These are phyloP conservation scores for Vaccinium darrowii DNA, from an alignment of 148 eudicot genomes.

Conservation along the genomic window DNA sequence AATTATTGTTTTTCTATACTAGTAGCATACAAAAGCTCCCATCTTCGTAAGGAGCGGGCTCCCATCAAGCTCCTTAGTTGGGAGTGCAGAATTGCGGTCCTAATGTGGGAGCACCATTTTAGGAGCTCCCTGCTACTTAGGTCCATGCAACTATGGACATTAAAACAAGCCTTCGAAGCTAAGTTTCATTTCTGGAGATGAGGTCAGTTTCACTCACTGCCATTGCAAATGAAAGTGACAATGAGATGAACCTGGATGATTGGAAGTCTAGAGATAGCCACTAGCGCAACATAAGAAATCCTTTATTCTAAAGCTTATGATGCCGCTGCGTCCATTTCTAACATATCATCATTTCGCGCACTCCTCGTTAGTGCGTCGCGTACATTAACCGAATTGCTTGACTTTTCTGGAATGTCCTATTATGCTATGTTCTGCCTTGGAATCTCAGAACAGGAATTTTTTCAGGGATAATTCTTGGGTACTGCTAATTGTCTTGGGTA, in stretches of 20 bases:
- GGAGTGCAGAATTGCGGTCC: too few species aligned
- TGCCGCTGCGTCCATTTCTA: conserved; percentile 9
- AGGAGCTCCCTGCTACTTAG: too few species aligned
- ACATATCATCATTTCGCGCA: conserved; percentile 15
- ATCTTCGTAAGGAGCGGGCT: too few species aligned
- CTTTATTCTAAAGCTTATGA: conserved; percentile 6
- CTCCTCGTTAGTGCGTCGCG: not conserved
- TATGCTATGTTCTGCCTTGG: not conserved
- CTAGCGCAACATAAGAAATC: conserved; percentile 8
- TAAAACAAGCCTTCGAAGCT: not conserved
- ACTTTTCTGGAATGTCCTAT: not conserved
- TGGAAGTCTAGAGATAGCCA: conserved; percentile 17
- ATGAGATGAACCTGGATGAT: conserved; percentile 14
- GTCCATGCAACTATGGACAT: not conserved
- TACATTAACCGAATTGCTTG: not conserved
- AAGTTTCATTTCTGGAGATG: not conserved
- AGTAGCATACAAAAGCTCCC: too few species aligned
- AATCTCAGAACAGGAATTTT: not conserved
- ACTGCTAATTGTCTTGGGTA: not conserved
- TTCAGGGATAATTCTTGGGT: not conserved
- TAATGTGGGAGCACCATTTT: too few species aligned
- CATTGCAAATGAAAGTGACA: not conserved
- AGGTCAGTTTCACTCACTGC: not conserved
- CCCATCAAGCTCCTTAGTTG: too few species aligned
- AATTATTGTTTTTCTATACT: too few species aligned